phyloP scores from a whole-genome alignment of 2,329 filamentous ascomycete genomes.

The Aspergillus ibericus region DNA sequence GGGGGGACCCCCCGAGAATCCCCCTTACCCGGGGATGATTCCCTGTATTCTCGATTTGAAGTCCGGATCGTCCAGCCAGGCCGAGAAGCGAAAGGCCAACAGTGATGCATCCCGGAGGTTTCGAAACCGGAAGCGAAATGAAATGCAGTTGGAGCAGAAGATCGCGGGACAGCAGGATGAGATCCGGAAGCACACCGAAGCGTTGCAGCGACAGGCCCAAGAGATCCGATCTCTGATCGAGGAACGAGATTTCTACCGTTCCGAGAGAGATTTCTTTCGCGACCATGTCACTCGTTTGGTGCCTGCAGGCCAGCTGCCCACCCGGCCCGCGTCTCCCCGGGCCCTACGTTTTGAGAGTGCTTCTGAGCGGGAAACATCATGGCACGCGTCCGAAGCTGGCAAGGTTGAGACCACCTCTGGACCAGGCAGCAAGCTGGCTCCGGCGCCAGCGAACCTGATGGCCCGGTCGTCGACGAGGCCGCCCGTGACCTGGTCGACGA shows the following conservation, averaged over 20 bases:
- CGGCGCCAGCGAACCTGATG: constrained; percentile 2
- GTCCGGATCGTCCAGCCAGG: constrained; percentile 43
- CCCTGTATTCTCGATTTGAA: constrained; percentile 42
- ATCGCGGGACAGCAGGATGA: constrained; percentile 40
- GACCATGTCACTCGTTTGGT: constrained; percentile 32
- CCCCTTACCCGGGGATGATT: constrained; percentile 31
- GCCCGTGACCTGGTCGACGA: constrained; percentile 15
- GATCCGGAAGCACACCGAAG: constrained; percentile 32
- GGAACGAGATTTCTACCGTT: constrained; percentile 42
- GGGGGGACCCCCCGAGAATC: constrained; percentile 12
- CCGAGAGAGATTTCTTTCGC: constrained; percentile 43
- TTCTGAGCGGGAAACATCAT: constrained; percentile 9
- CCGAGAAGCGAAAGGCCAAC: constrained; percentile 45
- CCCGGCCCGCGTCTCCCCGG: constrained; percentile 35
- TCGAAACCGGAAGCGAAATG: constrained; percentile 43
- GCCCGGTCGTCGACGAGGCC: constrained; percentile 9
- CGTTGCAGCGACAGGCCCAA: constrained; percentile 32
- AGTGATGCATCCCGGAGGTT: constrained; percentile 44
- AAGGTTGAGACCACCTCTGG: constrained; percentile 9
- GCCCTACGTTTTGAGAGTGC: constrained; percentile 11
- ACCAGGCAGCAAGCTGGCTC: not conserved
- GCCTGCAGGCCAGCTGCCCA: constrained; percentile 27
- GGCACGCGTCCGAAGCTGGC: constrained; percentile 12
- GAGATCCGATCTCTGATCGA: constrained; percentile 35
- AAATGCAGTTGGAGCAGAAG: constrained; percentile 41